Conservation (phyloP, 129 eudicot species). For the Mikania micrantha region DNA sequence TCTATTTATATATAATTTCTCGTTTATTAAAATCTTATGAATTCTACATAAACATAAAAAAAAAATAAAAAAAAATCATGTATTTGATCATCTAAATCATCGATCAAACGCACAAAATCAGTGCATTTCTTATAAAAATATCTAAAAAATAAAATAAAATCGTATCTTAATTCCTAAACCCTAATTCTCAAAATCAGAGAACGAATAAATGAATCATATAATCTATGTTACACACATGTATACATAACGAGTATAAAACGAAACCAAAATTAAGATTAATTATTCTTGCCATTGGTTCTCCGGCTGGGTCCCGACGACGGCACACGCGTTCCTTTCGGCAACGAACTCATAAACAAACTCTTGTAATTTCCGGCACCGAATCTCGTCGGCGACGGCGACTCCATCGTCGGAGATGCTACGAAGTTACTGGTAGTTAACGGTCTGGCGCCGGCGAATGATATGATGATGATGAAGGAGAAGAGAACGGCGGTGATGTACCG, state of each 20-base stretch:
- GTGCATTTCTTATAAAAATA: too few relatives aligned
- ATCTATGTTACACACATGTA: background rate
- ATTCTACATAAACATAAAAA: too few relatives aligned
- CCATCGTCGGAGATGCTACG: background rate
- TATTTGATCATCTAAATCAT: too few relatives aligned
- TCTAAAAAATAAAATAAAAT: too few relatives aligned
- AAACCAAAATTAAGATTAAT: background rate
- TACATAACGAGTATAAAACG: background rate
- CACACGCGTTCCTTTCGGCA: slow-evolving; percentile 19
- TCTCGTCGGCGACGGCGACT: too few relatives aligned
- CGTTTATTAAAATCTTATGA: too few relatives aligned
- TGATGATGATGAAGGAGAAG: slow-evolving; percentile 2
- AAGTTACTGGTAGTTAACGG: slow-evolving; percentile 5
- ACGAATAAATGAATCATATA: too few relatives aligned
- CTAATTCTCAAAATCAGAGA: too few relatives aligned
- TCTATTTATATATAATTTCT: too few relatives aligned
- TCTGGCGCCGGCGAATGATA: slow-evolving; percentile 1
- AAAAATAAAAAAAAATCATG: too few relatives aligned
- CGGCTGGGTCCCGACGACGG: slow-evolving; percentile 26
- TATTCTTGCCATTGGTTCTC: slow-evolving; percentile 19
- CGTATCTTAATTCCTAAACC: too few relatives aligned
- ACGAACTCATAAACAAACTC: slow-evolving; percentile 21
- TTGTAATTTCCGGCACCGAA: slow-evolving; percentile 12
- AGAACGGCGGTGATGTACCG: slow-evolving; percentile 8
- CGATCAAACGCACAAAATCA: too few relatives aligned